Conservation (phyloP, 225 moss, liverwort and hornwort genomes). For the Takakia lepidozioides region DNA sequence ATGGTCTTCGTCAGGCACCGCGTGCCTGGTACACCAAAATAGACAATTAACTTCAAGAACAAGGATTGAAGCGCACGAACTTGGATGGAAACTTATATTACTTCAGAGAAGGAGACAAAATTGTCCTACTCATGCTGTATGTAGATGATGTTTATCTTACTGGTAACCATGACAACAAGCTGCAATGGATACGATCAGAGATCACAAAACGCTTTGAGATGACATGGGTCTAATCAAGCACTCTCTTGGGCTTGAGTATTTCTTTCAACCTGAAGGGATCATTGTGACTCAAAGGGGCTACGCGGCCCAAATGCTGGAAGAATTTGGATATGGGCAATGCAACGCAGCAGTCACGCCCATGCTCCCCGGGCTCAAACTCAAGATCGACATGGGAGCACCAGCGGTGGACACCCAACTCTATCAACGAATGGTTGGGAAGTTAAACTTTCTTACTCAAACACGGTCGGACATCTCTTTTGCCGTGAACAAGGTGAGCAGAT, state of each 20-base stretch:
- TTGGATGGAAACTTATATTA: slow-evolving; percentile 1
- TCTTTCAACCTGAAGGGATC: not conserved
- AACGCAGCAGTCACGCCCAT: not conserved
- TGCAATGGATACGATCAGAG: not conserved
- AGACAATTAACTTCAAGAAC: slow-evolving; percentile 2
- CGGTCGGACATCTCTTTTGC: not conserved
- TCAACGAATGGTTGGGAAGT: not conserved
- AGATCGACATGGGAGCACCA: not conserved
- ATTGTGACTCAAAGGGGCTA: not conserved
- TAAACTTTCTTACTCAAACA: not conserved
- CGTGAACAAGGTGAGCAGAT: not conserved
- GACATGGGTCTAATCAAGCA: not conserved
- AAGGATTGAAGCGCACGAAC: too few relatives aligned
- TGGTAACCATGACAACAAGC: not conserved
- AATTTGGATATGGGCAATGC: not conserved
- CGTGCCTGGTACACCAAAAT: slow-evolving; percentile 7
- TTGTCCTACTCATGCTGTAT: not conserved
- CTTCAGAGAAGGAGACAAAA: not conserved
- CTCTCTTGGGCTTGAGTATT: not conserved
- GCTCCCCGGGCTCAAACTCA: not conserved
- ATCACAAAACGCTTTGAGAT: not conserved
- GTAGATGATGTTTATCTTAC: not conserved
- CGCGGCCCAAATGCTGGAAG: not conserved
- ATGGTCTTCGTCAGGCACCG: slow-evolving; percentile 6
- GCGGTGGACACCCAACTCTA: not conserved